Conservation (phyloP, 176 grass and related monocot genomes). For the Aegilops longissima region DNA sequence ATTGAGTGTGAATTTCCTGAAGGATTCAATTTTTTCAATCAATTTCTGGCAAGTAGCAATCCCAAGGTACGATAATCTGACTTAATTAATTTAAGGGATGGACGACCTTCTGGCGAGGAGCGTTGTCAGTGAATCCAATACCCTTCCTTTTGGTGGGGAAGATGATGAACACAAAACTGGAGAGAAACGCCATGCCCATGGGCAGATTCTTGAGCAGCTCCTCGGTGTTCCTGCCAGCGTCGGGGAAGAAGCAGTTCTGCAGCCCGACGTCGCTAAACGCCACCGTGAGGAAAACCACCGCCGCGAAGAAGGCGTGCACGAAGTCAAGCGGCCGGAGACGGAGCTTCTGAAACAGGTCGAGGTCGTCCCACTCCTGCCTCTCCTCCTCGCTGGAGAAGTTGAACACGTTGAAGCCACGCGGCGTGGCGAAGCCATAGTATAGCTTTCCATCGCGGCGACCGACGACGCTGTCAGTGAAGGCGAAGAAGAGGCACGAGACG, state of each 20-base stretch:
- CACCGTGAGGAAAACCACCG: neutral
- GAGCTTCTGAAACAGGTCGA: neutral
- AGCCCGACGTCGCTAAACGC: neutral
- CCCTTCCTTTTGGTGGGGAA: neutral
- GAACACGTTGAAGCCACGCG: neutral
- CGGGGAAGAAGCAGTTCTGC: neutral
- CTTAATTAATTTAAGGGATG: neutral
- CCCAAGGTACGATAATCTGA: neutral
- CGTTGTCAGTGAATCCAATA: neutral
- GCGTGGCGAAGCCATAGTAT: neutral
- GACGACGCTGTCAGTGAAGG: neutral
- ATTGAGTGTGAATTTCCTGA: neutral
- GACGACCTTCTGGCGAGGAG: neutral
- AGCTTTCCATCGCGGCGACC: neutral
- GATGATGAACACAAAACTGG: neutral
- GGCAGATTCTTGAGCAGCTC: neutral
- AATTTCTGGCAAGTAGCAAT: neutral
- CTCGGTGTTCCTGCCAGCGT: neutral
- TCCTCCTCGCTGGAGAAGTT: neutral
- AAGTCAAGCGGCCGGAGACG: neutral
- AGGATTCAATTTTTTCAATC: neutral
- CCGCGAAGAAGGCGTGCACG: neutral
- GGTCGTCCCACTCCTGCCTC: neutral
- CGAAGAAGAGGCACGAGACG: neutral
- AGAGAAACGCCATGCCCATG: neutral